Conservation (phyloP, 2,329 filamentous ascomycete species). For the Phyllosticta ampelicida region DNA sequence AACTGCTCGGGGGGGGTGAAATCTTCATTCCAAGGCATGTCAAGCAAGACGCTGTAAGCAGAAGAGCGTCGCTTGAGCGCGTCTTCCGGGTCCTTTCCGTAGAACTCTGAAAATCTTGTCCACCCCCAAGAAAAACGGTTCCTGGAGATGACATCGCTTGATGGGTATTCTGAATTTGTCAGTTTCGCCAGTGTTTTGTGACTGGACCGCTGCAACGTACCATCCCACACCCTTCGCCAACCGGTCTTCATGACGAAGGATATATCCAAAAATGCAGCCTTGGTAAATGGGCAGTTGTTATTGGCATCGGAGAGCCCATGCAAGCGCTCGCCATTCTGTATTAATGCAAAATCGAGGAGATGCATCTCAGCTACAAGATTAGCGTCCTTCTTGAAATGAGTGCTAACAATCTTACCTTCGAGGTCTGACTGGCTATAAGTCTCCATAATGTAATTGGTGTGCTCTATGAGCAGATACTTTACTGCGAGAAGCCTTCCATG, state of each 20-base stretch:
- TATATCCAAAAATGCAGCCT: conserved; percentile 28
- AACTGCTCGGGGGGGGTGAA: no score
- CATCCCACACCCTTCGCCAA: not conserved
- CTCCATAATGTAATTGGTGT: conserved; percentile 10
- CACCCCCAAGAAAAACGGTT: no score
- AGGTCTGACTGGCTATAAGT: not conserved
- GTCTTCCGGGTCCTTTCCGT: no score
- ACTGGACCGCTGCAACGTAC: not conserved
- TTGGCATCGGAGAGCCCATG: conserved; percentile 8
- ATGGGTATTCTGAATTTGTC: not conserved
- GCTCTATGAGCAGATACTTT: conserved; percentile 21
- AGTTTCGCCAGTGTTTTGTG: not conserved
- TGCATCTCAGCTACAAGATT: conserved; percentile 13
- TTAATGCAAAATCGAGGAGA: conserved; percentile 16
- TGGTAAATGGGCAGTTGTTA: conserved; percentile 23
- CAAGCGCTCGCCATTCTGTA: conserved; percentile 12
- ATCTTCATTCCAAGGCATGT: no score
- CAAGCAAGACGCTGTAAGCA: no score
- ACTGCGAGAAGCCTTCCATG: conserved; percentile 23
- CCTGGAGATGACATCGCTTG: no score
- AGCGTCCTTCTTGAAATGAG: not conserved
- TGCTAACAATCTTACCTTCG: not conserved
- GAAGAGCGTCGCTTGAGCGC: no score
- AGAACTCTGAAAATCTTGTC: no score
- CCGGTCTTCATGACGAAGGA: conserved; percentile 10